Base-by-base conservation (phyloP, 73 alveolate species). In the Paramecium biaurelia region DNA sequence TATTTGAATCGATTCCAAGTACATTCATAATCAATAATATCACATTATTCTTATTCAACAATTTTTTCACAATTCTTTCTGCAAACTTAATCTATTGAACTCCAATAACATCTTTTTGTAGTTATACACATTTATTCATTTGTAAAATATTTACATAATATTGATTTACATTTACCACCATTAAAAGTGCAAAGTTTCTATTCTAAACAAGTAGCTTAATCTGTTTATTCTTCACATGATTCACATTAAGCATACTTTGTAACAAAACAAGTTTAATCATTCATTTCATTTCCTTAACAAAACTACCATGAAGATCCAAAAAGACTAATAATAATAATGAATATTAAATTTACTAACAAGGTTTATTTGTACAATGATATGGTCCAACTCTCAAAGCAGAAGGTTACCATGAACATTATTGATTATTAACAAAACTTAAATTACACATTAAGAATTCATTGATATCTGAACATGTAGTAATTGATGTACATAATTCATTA, bases 331-430 rank as follows among this genome's bases (percentile, higher is more conserved):
- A 67, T 23, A 14, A 24, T 67, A 4, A 74, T 74, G 3, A 32
- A 30, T 70, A 70, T 43, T 9, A 23, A 15, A 6, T 2, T 74
- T 74, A 74, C 87, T 74, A 34, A 53, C 87, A 74, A 0, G 67
- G 59, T 37, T 37, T 74, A 37, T 24, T 41, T 74, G 87, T 74
- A 34, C 87, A 74, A 74, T 74, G 59, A 34, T 37, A 37, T 3
- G 87, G 57, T 8, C 67, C 59, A 3, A 37, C 32, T 41, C 34
- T 37, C 11, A 34, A 37, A 4, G 57, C 59, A 0, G 57, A 74
- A 1, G 57, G 67, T 74, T 74, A 37, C 87, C 87, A 74, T 37
- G 87, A 34, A 35, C 87, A 74, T 41, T 74, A 74, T 74, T 37
- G 7, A 74, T 74, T 74, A 10, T 41, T 37, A 0, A 74, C 15